A percentile compares a stretch with the other conserved stretches of the same genome.
phyloP scores from a whole-genome alignment of 331 rosid genomes.

The Malus hybrid region DNA sequence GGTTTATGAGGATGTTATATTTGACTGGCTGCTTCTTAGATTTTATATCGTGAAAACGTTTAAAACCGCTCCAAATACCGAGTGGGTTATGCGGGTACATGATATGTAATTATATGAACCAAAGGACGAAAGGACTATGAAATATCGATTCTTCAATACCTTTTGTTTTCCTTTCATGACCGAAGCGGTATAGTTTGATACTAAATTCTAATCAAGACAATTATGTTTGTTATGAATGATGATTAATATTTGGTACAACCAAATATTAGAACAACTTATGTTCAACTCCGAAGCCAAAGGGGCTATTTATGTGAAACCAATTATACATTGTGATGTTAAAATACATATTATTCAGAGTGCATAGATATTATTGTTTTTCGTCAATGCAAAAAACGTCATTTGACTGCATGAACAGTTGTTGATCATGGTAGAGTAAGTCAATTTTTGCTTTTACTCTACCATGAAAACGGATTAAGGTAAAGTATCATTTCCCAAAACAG shows the following conservation, averaged over 20 bases:
- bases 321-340: too few relatives aligned
- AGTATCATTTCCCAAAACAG: too few relatives aligned
- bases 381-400: too few relatives aligned
- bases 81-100: not conserved
- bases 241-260: not conserved
- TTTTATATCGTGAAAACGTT: not conserved
- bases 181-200: not conserved
- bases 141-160: constrained; percentile 1
- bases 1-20: constrained; percentile 2
- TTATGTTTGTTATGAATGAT: not conserved
- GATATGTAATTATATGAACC: not conserved
- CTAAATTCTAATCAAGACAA: not conserved
- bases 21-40: not conserved
- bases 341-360: too few relatives aligned
- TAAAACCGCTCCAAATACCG: not conserved
- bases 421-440: too few relatives aligned
- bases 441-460: too few relatives aligned
- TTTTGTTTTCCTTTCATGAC: not conserved
- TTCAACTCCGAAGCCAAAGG: too few relatives aligned
- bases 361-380: too few relatives aligned
- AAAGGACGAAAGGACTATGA: not conserved
- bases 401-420: too few relatives aligned
- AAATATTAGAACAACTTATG: too few relatives aligned
- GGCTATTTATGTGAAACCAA: too few relatives aligned
- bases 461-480: too few relatives aligned